Evolutionary conservation across 139 green algal genomes (phyloP), one percentile per base, ranked within the genome.

Genomic region (Chlorella sp.): DNA sequence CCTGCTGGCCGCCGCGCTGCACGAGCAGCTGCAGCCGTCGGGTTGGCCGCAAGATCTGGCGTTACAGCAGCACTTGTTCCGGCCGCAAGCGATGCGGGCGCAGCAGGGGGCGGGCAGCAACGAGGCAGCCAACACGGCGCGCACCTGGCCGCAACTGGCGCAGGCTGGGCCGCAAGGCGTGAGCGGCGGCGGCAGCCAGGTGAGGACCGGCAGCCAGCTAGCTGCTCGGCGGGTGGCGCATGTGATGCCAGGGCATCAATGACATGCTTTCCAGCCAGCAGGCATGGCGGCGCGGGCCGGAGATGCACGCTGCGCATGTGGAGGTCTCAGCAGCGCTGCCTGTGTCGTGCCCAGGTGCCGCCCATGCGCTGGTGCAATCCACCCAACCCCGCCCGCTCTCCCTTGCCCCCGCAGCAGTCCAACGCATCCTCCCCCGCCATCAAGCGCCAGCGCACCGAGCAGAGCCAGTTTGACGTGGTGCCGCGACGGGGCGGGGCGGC

Each of bases 401-500:
- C 69, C 48, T 5, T 77, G 69, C 28, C 28, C 75, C 34, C 75
- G 75, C 75, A 81, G 75, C 75, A 81, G 75, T 81, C 75, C 18
- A 53, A 48, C 37, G 34, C 34, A 0, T 42, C 75, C 15, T 81
- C 75, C 30, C 82, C 82, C 16, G 82, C 57, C 82, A 76, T 19
- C 57, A 86, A 86, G 82, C 82, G 82, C 3, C 82, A 57, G 82
- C 82, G 82, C 82, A 86, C 82, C 32, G 57, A 76, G 2, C 60
- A 42, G 22, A 11, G 81, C 77, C 48, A 57, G 30, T 78, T 78
- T 39, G 32, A 78, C 2, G 0, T 39, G 34, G 71, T 34, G 71
- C 71, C 32, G 21, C 32, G 16, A 0, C 22, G 66, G 66, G 14
- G 30, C 36, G 75, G 36, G 11, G 75, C 34, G 36, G 30, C 75